Conservation (phyloP, 2,329 filamentous ascomycete genomes). For the Botryotinia calthae region DNA sequence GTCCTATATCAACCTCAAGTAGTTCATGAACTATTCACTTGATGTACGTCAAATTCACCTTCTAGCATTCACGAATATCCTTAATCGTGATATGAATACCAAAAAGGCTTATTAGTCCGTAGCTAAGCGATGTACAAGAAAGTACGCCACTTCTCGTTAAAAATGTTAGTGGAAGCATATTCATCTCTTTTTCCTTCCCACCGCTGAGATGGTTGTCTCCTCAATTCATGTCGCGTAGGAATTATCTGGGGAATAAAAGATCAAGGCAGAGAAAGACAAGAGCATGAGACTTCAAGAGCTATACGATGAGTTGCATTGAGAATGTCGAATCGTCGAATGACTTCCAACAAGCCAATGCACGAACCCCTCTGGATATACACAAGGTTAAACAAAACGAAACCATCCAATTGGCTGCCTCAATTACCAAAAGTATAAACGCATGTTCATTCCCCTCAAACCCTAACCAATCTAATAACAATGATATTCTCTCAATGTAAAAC, state of each 20-base stretch:
- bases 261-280: background rate
- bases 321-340: background rate
- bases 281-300: background rate
- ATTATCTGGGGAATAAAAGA: no score
- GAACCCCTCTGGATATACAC: background rate
- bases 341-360: background rate
- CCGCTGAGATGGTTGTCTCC: no score
- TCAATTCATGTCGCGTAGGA: background rate
- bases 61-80: background rate
- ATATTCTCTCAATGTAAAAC: background rate
- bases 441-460: background rate
- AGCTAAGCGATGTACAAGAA: background rate
- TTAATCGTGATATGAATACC: background rate
- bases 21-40: background rate
- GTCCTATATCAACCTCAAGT: no score
- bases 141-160: background rate
- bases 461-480: background rate
- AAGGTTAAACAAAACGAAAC: background rate
- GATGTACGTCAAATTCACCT: background rate
- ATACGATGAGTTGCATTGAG: background rate
- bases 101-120: background rate
- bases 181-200: background rate
- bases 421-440: background rate
- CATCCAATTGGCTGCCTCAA: background rate
- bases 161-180: background rate